These are phyloP conservation scores for Fusarium luffae DNA, from an alignment of 2,329 filamentous ascomycete species.

Conservation along the genomic window DNA sequence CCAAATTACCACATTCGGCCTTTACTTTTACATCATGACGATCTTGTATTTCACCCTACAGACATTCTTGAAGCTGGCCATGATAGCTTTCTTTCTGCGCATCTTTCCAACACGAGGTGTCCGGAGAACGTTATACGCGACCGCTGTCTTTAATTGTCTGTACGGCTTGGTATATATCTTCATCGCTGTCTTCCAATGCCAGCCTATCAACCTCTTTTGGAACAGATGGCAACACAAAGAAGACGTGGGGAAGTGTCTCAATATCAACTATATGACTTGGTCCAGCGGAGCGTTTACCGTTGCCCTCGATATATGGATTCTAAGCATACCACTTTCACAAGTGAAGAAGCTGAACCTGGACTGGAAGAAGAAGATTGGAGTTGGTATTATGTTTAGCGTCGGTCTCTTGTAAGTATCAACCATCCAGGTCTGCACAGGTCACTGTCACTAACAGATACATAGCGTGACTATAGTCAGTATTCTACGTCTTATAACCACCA, in stretches of 20 bases:
- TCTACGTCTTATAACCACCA: not conserved
- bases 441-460: not conserved
- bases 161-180: not conserved
- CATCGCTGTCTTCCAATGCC: not conserved
- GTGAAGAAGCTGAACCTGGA: not conserved
- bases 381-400: not conserved
- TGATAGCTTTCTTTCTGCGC: not conserved
- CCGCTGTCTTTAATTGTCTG: accelerated
- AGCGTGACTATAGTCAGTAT: not conserved
- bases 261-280: not conserved
- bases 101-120: not conserved
- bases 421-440: accelerated
- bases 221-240: not conserved
- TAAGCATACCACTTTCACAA: not conserved
- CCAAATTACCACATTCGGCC: not conserved
- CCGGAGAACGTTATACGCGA: not conserved
- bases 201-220: not conserved
- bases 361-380: not conserved
- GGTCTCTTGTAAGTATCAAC: not conserved
- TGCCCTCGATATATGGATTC: not conserved
- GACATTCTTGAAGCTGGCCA: not conserved
- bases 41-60: not conserved
- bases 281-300: not conserved
- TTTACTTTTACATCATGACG: not conserved
- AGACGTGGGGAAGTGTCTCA: not conserved